These are phyloP conservation scores for Aaosphaeria pasadenensis DNA, from an alignment of 2,329 filamentous ascomycete species.

Conservation along the genomic window DNA sequence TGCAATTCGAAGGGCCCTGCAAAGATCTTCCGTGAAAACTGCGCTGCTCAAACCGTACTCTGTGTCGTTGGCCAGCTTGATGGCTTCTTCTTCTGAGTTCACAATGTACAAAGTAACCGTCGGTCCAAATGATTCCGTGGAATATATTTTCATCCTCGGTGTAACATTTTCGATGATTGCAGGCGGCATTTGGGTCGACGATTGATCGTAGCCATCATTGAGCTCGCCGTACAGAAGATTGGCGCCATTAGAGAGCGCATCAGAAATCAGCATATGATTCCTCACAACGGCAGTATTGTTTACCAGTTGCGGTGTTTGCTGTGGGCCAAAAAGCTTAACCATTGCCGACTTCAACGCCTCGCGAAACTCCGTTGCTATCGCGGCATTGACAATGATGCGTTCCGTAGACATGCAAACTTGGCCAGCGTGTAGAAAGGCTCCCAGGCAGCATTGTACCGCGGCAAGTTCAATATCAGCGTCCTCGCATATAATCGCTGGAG, in stretches of 20 bases:
- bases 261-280: constrained; percentile 30
- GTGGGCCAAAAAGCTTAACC: background rate
- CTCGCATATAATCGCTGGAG: constrained; percentile 70
- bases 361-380: constrained; percentile 49
- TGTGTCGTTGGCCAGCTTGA: constrained; percentile 71
- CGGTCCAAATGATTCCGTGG: constrained; percentile 71
- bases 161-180: background rate
- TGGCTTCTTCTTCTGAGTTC: constrained; percentile 63
- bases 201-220: constrained; percentile 21
- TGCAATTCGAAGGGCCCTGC: constrained; percentile 13
- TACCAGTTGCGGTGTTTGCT: background rate
- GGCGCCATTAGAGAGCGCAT: constrained; percentile 55
- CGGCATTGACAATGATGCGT: constrained; percentile 58
- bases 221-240: constrained; percentile 46
- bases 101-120: constrained; percentile 63
- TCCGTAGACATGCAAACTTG: constrained; percentile 84
- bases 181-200: background rate
- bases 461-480: constrained; percentile 55
- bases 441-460: background rate
- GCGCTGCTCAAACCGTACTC: constrained; percentile 53
- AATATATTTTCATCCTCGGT: constrained; percentile 63
- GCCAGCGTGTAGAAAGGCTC: constrained; percentile 39
- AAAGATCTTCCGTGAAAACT: constrained; percentile 16
- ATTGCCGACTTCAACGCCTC: constrained; percentile 36
- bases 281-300: background rate